Conservation (phyloP, 78 protist species). For the Dictyostelium brefeldianum region DNA sequence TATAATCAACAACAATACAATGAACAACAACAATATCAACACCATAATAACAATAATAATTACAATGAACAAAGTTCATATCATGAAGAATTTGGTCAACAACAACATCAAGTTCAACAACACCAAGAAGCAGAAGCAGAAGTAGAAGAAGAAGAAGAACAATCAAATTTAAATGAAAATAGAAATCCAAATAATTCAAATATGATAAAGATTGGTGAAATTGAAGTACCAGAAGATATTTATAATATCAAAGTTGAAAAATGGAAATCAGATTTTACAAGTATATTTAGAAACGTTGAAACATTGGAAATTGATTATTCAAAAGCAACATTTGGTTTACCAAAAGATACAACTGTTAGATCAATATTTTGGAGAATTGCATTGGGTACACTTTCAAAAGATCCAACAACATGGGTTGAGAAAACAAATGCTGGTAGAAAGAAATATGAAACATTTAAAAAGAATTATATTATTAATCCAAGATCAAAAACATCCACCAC, state of each 20-base stretch:
- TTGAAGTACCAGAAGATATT: background rate
- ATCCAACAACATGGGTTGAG: constrained; percentile 44
- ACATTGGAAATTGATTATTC: constrained; percentile 7
- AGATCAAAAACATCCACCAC: background rate
- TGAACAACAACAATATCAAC: background rate
- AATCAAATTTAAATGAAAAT: background rate
- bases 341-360: constrained; percentile 28
- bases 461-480: constrained; percentile 52
- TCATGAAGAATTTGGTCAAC: background rate
- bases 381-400: constrained; percentile 20
- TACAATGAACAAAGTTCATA: background rate
- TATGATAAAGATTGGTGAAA: background rate
- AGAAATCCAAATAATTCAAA: constrained; percentile 20
- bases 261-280: constrained; percentile 17
- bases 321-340: constrained; percentile 1
- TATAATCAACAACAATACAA: background rate
- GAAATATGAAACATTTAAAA: constrained; percentile 55
- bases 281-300: background rate
- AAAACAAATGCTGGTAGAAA: constrained; percentile 35
- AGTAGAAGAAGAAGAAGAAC: background rate
- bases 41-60: background rate
- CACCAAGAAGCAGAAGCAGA: background rate
- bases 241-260: constrained; percentile 3
- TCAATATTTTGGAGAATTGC: constrained; percentile 53
- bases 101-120: background rate